Evolutionary conservation across 1,284 basidiomycete genomes (phyloP), one percentile per base, ranked within the genome.

Genomic region (Wolfiporia cocos): DNA sequence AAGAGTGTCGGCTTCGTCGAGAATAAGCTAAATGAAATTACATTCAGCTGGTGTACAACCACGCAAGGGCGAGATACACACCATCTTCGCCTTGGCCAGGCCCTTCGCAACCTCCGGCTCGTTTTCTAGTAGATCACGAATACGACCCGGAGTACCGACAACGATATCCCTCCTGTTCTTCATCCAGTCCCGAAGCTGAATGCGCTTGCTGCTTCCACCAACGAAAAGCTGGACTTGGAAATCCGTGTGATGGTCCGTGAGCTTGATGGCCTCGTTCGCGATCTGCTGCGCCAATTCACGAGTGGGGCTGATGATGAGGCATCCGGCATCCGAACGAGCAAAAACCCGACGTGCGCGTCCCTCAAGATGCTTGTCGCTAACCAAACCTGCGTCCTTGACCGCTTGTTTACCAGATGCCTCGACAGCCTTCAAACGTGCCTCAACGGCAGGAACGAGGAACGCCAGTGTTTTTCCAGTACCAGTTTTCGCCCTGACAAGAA

Each of bases 1-100:
- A 11, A 98, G 74, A 0, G 91, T 95, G 62, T 99, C 96, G 9
- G 93, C 93, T 65, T 98, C 95, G 58, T 99, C 95, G 41, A 99
- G 71, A 47, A 98, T 73, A 43, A 98, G 74, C 81, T n/a, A 20
- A 36, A 39, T 52, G 47, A 52, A 42, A 14, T 28, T 28, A 28
- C 6, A 43, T 41, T 22, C 28, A 34, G 40, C 34, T 34, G 24
- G 11, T 12, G 12, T 21, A 10, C 12, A 29, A 12, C 7, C 28
- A 32, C 4, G 11, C 2, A 64, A 12, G 10, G 17, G 10, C 10
- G 26, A 29, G n/a, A 24, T 20, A 29, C 80, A 30, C 50, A 85
- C 86, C 55, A 78, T 68, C 53, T 80, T 71, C 1, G 86, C 74
- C 9, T 71, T 68, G 11, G 63, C 59, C 18, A 94, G 54, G 4